Base-by-base conservation (phyloP, 257 asterid genomes). In the Solanum sitiens region DNA sequence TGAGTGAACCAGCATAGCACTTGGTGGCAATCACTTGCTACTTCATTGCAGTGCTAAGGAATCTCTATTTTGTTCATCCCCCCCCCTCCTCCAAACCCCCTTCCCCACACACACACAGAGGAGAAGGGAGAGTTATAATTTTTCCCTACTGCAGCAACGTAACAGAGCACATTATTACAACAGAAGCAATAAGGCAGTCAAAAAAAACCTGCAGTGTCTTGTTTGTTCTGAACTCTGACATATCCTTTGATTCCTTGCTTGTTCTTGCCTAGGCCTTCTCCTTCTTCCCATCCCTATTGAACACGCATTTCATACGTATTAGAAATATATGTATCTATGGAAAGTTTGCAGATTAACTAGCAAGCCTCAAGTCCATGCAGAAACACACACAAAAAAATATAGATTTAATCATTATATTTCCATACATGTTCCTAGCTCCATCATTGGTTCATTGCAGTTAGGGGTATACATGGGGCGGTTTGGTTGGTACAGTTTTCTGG, bases 281-380 rank as follows among this genome's bases (percentile, higher is more conserved):
- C 99, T 95, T 97, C 99, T 94, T 95, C 99, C 99, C 98, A 97
- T 85, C 99, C 98, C 99, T 97, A 87, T 83, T 39, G 73, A 75
- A 85, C 75, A 70, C 74, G 20, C 70, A 88, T 59, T 80, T 20
- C 85, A 11, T 56, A 25, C 5, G 11, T 14, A 73, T 80, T 68
- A 50, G 47, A 85, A 86, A 73, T 8, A 73, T 23, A 18, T 27
- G 61, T 18, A 82, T 50, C 5, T 1, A 82, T 30, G 7, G 70
- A 5, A 82, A 82, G 11, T 82, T 39, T 27, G 44, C 86, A 82
- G 20, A 82, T 21, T 30, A 82, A 82, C 30, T 82, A 50, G 70
- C 70, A 47, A 40, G 13, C 16, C n/a, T 76, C 61, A 76, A 40
- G 59, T 40, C 0, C 21, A 76, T 4, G 35, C 37, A 42, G 35